A percentile compares a stretch with the other conserved stretches of the same genome.
Evolutionary conservation across 495 filamentous ascomycete genomes (phyloP).

Genomic region (Trichocladium uniseriatum): DNA sequence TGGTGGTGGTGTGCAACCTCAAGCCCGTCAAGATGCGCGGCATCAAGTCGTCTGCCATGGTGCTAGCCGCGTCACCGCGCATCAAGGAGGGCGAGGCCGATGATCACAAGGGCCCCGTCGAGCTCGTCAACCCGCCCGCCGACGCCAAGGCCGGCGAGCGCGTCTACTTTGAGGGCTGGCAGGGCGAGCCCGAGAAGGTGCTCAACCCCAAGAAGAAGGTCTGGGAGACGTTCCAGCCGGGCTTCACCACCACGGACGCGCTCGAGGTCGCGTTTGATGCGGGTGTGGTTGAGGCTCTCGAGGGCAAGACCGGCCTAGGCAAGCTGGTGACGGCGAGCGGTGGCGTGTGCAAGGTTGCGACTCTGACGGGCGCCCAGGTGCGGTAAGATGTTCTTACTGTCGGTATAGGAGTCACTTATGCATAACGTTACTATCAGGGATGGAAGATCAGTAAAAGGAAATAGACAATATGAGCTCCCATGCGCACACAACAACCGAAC

Average conservation of each 20-base stretch:
- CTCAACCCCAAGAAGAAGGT: conserved; percentile 99
- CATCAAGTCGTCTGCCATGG: conserved; percentile 92
- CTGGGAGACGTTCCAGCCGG: conserved; percentile 92
- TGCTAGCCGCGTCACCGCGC: conserved; percentile 82
- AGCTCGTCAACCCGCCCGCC: conserved; percentile 80
- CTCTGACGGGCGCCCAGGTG: conserved; percentile 60
- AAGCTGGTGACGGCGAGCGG: conserved; percentile 63
- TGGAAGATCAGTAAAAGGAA: no score
- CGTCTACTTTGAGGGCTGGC: conserved; percentile 89
- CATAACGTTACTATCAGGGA: no score
- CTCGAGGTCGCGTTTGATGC: conserved; percentile 64
- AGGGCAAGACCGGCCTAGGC: conserved; percentile 53
- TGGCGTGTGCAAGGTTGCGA: conserved; percentile 64
- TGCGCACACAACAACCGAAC: no score
- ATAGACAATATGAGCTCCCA: no score
- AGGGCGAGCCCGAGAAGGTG: conserved; percentile 80
- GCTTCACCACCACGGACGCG: conserved; percentile 74
- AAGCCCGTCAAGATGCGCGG: conserved; percentile 99
- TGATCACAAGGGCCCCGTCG: conserved; percentile 80
- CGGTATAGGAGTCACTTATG: not conserved
- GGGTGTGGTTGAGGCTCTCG: conserved; percentile 37
- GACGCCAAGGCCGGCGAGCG: conserved; percentile 72
- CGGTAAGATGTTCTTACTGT: conserved; percentile 36
- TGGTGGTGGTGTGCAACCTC: conserved; percentile 90
- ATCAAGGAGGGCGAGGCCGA: conserved; percentile 70